Conservation (phyloP, 306 rosid species). For the Fagus sylvatica region DNA sequence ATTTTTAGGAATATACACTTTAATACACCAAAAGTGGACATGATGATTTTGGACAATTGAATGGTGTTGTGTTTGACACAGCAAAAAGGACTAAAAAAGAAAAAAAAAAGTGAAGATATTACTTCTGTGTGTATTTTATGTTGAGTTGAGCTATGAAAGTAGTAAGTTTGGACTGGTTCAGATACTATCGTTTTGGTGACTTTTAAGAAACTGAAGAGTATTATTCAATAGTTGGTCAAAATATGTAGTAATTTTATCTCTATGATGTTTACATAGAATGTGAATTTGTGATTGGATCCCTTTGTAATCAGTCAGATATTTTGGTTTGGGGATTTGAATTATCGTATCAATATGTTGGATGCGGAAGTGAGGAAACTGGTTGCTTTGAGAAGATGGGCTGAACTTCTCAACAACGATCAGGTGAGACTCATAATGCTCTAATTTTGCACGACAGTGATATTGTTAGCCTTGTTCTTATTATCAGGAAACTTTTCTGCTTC, state of each 20-base stretch:
- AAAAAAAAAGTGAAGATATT: background rate
- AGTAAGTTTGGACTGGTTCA: background rate
- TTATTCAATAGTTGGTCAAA: background rate
- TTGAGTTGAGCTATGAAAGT: background rate
- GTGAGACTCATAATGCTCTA: constrained; percentile 39
- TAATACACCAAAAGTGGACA: background rate
- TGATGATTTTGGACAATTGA: too few species aligned
- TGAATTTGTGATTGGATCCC: constrained; percentile 30
- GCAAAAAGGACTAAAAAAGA: too few species aligned
- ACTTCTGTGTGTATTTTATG: background rate
- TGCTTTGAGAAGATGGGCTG: constrained; percentile 69
- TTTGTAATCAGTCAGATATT: constrained; percentile 70
- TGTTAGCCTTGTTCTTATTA: background rate
- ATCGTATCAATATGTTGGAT: constrained; percentile 79
- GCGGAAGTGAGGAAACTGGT: constrained; percentile 57
- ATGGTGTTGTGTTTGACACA: too few species aligned
- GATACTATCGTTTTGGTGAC: background rate
- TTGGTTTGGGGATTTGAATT: constrained; percentile 97
- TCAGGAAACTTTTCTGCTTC: background rate
- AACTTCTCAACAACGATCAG: constrained; percentile 78
- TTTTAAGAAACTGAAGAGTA: background rate
- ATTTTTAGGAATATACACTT: background rate
- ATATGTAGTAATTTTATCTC: background rate
- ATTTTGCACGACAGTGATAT: background rate
- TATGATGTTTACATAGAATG: constrained; percentile 6